Evolutionary conservation across 768 basidiomycete genomes (phyloP).

Genomic region (Tulasnella sp.): DNA sequence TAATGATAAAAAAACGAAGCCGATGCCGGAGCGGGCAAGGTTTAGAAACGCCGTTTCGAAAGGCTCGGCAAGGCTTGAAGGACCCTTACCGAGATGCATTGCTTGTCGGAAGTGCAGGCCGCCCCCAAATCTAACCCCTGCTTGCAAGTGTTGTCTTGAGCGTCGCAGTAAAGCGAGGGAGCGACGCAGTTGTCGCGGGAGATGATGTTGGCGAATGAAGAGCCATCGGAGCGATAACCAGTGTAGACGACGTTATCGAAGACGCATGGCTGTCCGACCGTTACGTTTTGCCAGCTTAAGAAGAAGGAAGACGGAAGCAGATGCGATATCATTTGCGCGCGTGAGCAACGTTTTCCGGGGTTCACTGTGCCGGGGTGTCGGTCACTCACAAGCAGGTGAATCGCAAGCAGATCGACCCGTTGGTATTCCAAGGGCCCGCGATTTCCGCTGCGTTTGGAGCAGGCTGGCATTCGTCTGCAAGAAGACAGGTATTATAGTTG

Average conservation of each 20-base stretch:
- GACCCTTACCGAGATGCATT: slow-evolving; percentile 33
- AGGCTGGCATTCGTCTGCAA: slow-evolving; percentile 63
- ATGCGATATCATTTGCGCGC: background rate
- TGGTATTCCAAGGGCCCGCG: background rate
- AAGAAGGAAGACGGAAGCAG: background rate
- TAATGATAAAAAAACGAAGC: background rate
- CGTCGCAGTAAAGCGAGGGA: slow-evolving; percentile 68
- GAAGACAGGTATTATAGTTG: background rate
- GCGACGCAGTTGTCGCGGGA: slow-evolving; percentile 70
- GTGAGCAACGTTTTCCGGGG: background rate
- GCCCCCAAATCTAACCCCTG: slow-evolving; percentile 49
- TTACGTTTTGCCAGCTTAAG: slow-evolving; percentile 70
- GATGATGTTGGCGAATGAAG: slow-evolving; percentile 67
- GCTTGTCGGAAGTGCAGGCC: slow-evolving; percentile 49
- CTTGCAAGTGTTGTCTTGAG: slow-evolving; percentile 48
- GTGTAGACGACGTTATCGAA: slow-evolving; percentile 76
- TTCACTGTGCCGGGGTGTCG: background rate
- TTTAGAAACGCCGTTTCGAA: background rate
- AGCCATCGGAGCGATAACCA: slow-evolving; percentile 41
- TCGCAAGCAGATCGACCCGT: slow-evolving; percentile 62
- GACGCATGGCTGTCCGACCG: slow-evolving; percentile 52
- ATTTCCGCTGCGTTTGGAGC: slow-evolving; percentile 51
- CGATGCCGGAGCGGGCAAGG: background rate
- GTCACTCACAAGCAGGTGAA: slow-evolving; percentile 67
- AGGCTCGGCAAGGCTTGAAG: background rate